These are phyloP conservation scores for Leccinum subgranulosum DNA, from an alignment of 768 basidiomycete genomes.

Conservation along the genomic window DNA sequence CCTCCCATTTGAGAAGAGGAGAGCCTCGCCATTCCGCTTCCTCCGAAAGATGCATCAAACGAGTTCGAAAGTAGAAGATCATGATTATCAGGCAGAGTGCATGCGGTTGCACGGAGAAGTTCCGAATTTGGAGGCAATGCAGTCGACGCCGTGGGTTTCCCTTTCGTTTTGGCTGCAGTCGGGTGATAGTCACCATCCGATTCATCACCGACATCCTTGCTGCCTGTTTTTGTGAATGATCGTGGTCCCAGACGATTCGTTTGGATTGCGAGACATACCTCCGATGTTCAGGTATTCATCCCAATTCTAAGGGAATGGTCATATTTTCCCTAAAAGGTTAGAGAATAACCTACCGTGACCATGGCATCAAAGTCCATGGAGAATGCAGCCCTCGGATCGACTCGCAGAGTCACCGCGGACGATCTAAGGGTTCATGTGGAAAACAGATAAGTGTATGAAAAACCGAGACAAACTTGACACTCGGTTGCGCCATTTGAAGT, in stretches of 20 bases:
- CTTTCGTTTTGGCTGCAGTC: conserved; percentile 15
- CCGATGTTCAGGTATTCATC: conserved; percentile 55
- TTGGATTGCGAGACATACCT: conserved; percentile 29
- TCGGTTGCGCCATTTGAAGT: conserved; percentile 70
- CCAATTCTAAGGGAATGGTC: conserved; percentile 46
- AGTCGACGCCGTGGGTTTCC: conserved; percentile 25
- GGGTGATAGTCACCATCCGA: conserved; percentile 54
- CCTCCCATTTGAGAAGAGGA: conserved; percentile 58
- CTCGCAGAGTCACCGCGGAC: conserved; percentile 49
- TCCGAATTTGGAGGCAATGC: conserved; percentile 36
- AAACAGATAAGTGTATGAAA: neutral
- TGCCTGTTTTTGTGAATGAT: conserved; percentile 3
- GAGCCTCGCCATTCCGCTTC: conserved; percentile 29
- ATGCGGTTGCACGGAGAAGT: conserved; percentile 45
- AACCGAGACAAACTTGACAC: conserved; percentile 48
- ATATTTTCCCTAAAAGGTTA: neutral
- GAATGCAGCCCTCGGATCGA: conserved; percentile 48
- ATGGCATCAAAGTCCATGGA: conserved; percentile 64
- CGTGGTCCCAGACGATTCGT: neutral
- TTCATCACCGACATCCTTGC: conserved; percentile 26
- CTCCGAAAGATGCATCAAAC: conserved; percentile 58
- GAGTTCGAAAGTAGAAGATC: conserved; percentile 65
- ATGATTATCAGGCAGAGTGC: conserved; percentile 71
- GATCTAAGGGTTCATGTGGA: conserved; percentile 34
- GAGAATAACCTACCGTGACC: conserved; percentile 46